These are phyloP conservation scores for Teratosphaeria viscida DNA, from an alignment of 2,329 filamentous ascomycete genomes.

Conservation along the genomic window DNA sequence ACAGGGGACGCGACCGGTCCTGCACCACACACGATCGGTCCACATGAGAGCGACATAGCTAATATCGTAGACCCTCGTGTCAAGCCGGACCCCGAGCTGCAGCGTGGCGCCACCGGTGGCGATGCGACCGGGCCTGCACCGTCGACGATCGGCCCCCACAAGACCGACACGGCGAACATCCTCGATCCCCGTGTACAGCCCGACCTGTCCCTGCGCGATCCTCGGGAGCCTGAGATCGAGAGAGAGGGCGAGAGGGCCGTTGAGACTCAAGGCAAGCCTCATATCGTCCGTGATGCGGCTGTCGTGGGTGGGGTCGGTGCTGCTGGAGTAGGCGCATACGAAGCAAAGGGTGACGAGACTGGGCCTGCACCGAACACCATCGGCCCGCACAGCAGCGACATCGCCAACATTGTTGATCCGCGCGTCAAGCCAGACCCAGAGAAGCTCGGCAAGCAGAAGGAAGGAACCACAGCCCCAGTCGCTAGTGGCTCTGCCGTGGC, in stretches of 20 bases:
- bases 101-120: neutral
- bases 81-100: constrained; percentile 11
- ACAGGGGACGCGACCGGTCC: constrained; percentile 7
- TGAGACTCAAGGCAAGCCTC: neutral
- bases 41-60: constrained; percentile 13
- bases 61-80: constrained; percentile 16
- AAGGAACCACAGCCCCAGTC: constrained; percentile 8
- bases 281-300: neutral
- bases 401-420: constrained; percentile 14
- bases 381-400: constrained; percentile 14
- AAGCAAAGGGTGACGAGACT: constrained; percentile 1
- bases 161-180: constrained; percentile 1
- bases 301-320: neutral
- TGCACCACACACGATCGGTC: constrained; percentile 13
- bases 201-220: neutral
- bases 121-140: neutral
- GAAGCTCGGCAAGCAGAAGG: constrained; percentile 15
- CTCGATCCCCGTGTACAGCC: constrained; percentile 3
- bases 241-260: neutral
- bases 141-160: neutral
- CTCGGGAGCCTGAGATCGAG: neutral
- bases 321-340: neutral
- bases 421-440: constrained; percentile 15
- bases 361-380: constrained; percentile 14
- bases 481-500: neutral